Evolutionary conservation across 2,329 filamentous ascomycete genomes (phyloP).

Genomic region (Seiridium cupressi): DNA sequence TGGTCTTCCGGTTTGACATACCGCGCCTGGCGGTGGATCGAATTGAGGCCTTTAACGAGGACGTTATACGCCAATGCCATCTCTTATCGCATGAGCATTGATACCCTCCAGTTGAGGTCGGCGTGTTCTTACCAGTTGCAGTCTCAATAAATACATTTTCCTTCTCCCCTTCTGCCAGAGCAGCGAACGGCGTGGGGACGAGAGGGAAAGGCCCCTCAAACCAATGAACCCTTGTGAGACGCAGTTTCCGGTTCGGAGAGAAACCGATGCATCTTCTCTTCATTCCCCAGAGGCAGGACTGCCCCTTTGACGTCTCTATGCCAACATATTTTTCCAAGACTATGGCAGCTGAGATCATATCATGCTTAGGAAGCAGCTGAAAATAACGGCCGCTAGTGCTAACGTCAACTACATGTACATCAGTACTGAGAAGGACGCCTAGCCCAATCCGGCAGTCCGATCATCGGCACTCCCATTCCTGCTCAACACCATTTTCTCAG

Average conservation of each 20-base stretch:
- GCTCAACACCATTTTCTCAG: no score
- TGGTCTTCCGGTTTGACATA: constrained; percentile 32
- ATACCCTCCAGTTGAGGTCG: neutral
- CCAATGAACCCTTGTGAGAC: neutral
- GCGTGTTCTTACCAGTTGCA: constrained; percentile 12
- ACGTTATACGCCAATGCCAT: constrained; percentile 35
- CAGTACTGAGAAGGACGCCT: no score
- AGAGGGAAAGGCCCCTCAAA: constrained; percentile 3
- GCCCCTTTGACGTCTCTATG: no score
- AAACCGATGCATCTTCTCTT: no score
- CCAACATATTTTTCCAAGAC: no score
- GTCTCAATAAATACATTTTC: constrained; percentile 18
- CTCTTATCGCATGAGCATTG: neutral
- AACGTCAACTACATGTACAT: no score
- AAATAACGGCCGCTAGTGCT: neutral
- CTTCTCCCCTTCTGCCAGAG: constrained; percentile 6
- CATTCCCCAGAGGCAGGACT: no score
- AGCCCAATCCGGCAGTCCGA: no score
- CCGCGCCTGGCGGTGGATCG: constrained; percentile 31
- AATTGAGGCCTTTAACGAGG: constrained; percentile 34
- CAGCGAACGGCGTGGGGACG: constrained; percentile 5
- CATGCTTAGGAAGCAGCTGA: neutral
- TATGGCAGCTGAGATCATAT: no score
- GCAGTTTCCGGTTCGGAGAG: no score
- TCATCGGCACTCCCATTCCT: no score